These are phyloP conservation scores for Spizellomyces sp. DNA, from an alignment of 192 early-diverging fungal genomes.

Conservation along the genomic window DNA sequence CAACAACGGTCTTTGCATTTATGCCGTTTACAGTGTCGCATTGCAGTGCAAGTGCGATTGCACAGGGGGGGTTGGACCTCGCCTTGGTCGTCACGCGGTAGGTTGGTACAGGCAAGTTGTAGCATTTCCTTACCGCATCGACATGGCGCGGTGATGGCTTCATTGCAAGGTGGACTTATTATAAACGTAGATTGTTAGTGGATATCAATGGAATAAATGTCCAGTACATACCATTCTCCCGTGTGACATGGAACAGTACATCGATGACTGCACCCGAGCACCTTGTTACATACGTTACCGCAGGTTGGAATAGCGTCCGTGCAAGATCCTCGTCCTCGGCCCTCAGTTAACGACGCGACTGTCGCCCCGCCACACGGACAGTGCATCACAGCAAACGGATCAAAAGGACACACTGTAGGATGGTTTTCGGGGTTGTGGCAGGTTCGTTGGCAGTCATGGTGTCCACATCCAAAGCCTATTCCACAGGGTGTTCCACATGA, in stretches of 20 bases:
- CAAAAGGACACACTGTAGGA: conserved; percentile 43
- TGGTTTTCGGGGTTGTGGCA: conserved; percentile 39
- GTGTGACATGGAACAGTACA: conserved; percentile 42
- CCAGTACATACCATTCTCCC: conserved; percentile 26
- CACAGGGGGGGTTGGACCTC: conserved; percentile 34
- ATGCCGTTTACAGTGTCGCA: conserved; percentile 47
- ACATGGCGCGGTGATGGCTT: conserved; percentile 30
- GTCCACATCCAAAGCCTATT: conserved; percentile 39
- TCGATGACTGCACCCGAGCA: conserved; percentile 44
- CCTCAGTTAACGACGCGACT: conserved; percentile 22
- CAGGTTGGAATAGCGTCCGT: conserved; percentile 44
- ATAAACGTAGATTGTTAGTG: too few species aligned
- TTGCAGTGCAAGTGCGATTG: conserved; percentile 35
- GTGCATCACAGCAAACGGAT: conserved; percentile 35
- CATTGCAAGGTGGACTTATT: conserved; percentile 28
- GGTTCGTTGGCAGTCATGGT: conserved; percentile 37
- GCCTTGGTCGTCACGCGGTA: conserved; percentile 31
- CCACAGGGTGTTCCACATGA: conserved; percentile 39
- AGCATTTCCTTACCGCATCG: conserved; percentile 36
- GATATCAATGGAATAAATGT: too few species aligned
- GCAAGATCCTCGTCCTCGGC: conserved; percentile 32
- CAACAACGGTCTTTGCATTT: conserved; percentile 46
- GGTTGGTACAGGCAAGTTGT: conserved; percentile 27
- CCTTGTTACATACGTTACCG: conserved; percentile 38
- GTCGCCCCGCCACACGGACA: conserved; percentile 43